A percentile compares a stretch with the other conserved stretches of the same genome.
These are phyloP conservation scores for Calonectria hawksworthii DNA, from an alignment of 2,329 filamentous ascomycete genomes.

Conservation along the genomic window DNA sequence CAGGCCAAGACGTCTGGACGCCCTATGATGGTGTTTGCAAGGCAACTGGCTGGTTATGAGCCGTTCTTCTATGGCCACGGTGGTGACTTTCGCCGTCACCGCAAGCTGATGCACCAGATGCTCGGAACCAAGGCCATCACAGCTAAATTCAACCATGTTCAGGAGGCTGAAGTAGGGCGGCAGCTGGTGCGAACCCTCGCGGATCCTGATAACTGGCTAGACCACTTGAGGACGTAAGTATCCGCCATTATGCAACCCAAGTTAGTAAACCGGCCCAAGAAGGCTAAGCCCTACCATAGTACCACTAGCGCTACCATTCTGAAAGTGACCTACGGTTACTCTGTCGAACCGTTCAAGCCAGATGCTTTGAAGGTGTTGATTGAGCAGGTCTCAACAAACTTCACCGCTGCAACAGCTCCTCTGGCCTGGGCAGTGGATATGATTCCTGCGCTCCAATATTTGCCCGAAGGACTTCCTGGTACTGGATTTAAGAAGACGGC, in stretches of 20 bases:
- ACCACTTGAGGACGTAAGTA: background rate
- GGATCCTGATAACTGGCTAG: background rate
- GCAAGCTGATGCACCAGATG: background rate
- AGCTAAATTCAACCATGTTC: background rate
- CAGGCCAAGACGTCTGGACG: background rate
- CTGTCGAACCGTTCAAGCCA: background rate
- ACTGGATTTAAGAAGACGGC: background rate
- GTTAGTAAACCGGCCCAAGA: background rate
- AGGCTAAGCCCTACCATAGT: background rate
- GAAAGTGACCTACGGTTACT: background rate
- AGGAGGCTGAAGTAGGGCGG: background rate
- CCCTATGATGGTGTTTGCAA: conserved; percentile 1
- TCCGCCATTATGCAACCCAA: background rate
- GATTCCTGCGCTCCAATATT: background rate
- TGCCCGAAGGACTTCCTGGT: background rate
- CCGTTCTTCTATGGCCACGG: background rate
- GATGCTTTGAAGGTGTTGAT: background rate
- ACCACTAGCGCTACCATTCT: background rate
- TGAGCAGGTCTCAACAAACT: background rate
- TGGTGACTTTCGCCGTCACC: background rate
- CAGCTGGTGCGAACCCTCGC: background rate
- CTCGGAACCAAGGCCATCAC: background rate
- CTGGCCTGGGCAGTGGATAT: background rate
- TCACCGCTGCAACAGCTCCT: background rate
- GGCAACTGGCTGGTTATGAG: background rate